phyloP scores from a whole-genome alignment of 352 stramenopile species.

The Globisporangium middletonii region DNA sequence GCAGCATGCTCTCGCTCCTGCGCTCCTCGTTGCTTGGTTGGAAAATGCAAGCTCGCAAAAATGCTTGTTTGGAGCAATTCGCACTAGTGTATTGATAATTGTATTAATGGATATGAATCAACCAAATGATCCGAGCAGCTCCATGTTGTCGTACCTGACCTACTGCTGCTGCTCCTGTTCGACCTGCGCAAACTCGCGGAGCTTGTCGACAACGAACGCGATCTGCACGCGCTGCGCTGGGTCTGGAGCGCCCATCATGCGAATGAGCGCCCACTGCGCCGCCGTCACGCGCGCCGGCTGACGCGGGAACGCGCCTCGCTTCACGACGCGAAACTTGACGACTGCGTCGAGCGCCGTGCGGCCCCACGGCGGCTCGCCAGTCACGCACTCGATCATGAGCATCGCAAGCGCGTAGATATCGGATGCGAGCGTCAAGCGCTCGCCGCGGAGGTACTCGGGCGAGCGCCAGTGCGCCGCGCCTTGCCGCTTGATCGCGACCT shows the following conservation, averaged over 20 bases:
- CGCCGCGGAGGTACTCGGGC: slow-evolving; percentile 5
- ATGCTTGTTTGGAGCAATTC: no score
- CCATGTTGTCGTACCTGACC: no score
- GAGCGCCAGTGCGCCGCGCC: slow-evolving; percentile 13
- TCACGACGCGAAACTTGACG: slow-evolving; percentile 5
- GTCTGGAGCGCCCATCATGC: slow-evolving; percentile 10
- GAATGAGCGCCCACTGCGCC: slow-evolving; percentile 13
- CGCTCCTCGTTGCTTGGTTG: no score
- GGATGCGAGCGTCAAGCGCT: slow-evolving; percentile 8
- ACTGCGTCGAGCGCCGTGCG: background rate
- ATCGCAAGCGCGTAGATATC: slow-evolving; percentile 22
- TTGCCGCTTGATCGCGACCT: background rate
- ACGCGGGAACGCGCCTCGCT: background rate
- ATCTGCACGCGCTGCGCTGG: slow-evolving; percentile 6
- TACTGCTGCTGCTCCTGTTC: background rate
- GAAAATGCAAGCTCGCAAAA: no score
- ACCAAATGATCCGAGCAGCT: no score
- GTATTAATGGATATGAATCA: no score
- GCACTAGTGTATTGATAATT: no score
- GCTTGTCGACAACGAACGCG: slow-evolving; percentile 11
- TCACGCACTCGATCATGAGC: slow-evolving; percentile 17
- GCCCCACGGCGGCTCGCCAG: slow-evolving; percentile 7
- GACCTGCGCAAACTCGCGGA: background rate
- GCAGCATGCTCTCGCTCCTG: slow-evolving; percentile 7
- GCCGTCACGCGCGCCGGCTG: background rate